Evolutionary conservation across 306 rosid species (phyloP), one percentile per base, ranked within the genome.

Genomic region (Abrus pulchellus): DNA sequence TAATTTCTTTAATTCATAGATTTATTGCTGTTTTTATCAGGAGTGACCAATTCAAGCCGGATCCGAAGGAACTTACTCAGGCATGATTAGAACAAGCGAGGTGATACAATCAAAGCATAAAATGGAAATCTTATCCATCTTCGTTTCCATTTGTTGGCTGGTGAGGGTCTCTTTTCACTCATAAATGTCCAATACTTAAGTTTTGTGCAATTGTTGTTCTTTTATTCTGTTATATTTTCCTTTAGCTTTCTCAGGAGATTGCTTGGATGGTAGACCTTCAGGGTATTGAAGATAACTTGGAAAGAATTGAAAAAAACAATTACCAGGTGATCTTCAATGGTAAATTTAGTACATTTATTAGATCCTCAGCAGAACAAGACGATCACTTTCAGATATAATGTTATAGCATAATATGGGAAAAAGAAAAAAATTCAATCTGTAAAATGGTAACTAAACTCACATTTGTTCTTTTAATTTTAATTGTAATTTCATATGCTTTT

Each of bases 21-120:
- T 12, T 52, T 64, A 50, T 66, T 67, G 54, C 27, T 44, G 70
- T 45, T 30, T 34, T 32, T 53, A 55, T 43, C 29, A 13, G 78
- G 63, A 20, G 20, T 9, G 54, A 61, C 47, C 72, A 59, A 44
- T 59, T 75, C 29, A 60, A 67, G 84, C 54, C 62, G 49, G 64
- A 57, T 49, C 41, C 52, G 47, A 38, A 11, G 20, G 20, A 0
- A 20, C 45, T 33, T 76, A 20, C 53, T 8, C 36, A 14, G 68
- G 53, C 49, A 57, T 13, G 30, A 61, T 69, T 62, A 20, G 67
- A 75, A 65, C 67, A 49, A 63, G 68, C 38, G 59, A 59, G 27
- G 44, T 13, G 60, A 57, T 50, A 45, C 32, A 45, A 76, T 38
- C 64, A 48, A 80, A 65, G 60, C 66, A 64, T 84, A 76, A 70